Percentiles rank a stretch among this genome's conserved stretches.
Conservation (phyloP, 1,139 yeast species). For the Candida sanyaensis region DNA sequence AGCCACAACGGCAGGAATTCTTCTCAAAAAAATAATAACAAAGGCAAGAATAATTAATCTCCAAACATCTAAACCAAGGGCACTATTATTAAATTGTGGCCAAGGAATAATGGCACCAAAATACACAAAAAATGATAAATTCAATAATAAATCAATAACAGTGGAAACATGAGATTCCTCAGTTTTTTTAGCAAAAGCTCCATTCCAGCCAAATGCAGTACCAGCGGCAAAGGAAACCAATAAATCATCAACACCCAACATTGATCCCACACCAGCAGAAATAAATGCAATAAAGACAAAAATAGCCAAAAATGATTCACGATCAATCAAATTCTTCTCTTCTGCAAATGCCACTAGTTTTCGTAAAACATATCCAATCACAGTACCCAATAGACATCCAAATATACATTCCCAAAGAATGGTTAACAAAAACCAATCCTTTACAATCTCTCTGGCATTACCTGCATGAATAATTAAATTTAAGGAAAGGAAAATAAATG, state of each 20-base stretch:
- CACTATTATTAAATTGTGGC: slow-evolving; percentile 71
- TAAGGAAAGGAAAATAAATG: slow-evolving; percentile 80
- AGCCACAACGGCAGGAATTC: slow-evolving; percentile 84
- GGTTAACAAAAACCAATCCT: slow-evolving; percentile 82
- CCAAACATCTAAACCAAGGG: slow-evolving; percentile 80
- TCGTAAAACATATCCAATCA: slow-evolving; percentile 76
- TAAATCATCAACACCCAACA: slow-evolving; percentile 90
- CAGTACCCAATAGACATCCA: slow-evolving; percentile 77
- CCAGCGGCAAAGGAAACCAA: slow-evolving; percentile 95
- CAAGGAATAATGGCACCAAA: slow-evolving; percentile 96
- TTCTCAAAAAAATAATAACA: slow-evolving; percentile 78
- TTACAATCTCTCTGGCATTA: slow-evolving; percentile 66
- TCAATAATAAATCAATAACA: slow-evolving; percentile 80
- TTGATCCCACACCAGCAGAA: slow-evolving; percentile 92
- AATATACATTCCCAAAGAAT: slow-evolving; percentile 85
- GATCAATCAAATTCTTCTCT: slow-evolving; percentile 70
- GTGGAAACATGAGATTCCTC: slow-evolving; percentile 93
- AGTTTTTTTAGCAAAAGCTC: slow-evolving; percentile 84
- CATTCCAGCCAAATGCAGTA: slow-evolving; percentile 96
- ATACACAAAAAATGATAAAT: slow-evolving; percentile 87
- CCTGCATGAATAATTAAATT: slow-evolving; percentile 69
- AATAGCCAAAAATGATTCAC: slow-evolving; percentile 91
- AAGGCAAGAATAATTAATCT: slow-evolving; percentile 77
- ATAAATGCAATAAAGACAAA: slow-evolving; percentile 82
- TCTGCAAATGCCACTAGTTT: slow-evolving; percentile 81